Conservation (phyloP, 768 basidiomycete genomes). For the Suillus americanus region DNA sequence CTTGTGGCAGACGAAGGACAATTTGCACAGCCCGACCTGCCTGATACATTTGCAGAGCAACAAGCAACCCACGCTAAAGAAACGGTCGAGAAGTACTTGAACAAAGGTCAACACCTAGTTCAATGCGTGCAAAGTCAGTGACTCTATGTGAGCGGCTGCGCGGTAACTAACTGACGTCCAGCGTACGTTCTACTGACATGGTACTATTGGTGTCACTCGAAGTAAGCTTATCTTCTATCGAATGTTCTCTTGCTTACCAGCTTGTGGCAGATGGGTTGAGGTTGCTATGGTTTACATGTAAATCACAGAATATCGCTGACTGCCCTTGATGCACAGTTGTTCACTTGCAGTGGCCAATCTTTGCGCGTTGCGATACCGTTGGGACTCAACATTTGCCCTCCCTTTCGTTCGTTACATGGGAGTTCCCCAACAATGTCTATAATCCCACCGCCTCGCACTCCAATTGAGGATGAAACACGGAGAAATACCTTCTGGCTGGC, state of each 20-base stretch:
- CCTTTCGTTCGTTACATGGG: conserved; percentile 66
- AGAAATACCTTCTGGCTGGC: conserved; percentile 75
- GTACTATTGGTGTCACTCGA: conserved; percentile 76
- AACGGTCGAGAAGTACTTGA: conserved; percentile 45
- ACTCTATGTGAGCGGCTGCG: background rate
- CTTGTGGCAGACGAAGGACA: background rate
- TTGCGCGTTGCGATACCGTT: conserved; percentile 63
- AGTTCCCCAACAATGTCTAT: conserved; percentile 57
- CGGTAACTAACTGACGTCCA: conserved; percentile 23
- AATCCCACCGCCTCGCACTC: conserved; percentile 55
- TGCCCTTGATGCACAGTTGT: conserved; percentile 44
- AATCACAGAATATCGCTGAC: conserved; percentile 8
- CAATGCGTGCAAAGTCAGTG: conserved; percentile 60
- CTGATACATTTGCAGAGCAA: conserved; percentile 63
- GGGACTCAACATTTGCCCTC: conserved; percentile 65
- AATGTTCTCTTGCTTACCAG: background rate
- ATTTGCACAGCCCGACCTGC: conserved; percentile 9
- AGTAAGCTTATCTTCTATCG: conserved; percentile 37
- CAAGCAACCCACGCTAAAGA: conserved; percentile 58
- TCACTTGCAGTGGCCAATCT: conserved; percentile 54
- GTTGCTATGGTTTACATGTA: conserved; percentile 34
- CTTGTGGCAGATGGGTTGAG: conserved; percentile 63
- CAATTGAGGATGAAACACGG: conserved; percentile 69
- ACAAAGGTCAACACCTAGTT: conserved; percentile 54
- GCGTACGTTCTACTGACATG: conserved; percentile 64